A percentile compares a stretch with the other conserved stretches of the same genome.
Conservation (phyloP, 2,329 filamentous ascomycete genomes). For the Calonectria pseudoturangicola region DNA sequence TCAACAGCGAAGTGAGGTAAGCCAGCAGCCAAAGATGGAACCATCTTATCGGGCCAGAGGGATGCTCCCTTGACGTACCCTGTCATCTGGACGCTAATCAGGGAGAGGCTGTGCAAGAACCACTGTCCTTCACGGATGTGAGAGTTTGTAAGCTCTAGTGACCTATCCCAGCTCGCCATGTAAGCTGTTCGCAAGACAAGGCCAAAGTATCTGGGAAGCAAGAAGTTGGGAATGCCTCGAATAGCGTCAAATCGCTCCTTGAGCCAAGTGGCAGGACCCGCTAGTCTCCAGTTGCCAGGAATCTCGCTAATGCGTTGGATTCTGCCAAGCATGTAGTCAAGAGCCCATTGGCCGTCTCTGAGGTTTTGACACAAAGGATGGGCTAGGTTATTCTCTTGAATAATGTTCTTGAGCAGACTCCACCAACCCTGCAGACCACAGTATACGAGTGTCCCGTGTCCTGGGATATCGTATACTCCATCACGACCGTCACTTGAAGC, state of each 20-base stretch:
- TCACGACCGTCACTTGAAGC: constrained; percentile 87
- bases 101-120: constrained; percentile 90
- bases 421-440: constrained; percentile 99
- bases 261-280: constrained; percentile 84
- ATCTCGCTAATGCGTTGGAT: constrained; percentile 82
- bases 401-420: constrained; percentile 90
- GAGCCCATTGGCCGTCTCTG: constrained; percentile 91
- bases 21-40: constrained; percentile 92
- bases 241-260: constrained; percentile 90
- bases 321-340: constrained; percentile 90
- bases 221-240: constrained; percentile 88
- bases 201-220: constrained; percentile 94
- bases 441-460: constrained; percentile 90
- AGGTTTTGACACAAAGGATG: constrained; percentile 96
- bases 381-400: constrained; percentile 91
- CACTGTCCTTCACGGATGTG: constrained; percentile 88
- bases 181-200: constrained; percentile 92
- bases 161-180: constrained; percentile 85
- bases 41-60: constrained; percentile 88
- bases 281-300: constrained; percentile 77
- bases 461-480: constrained; percentile 92
- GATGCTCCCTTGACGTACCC: constrained; percentile 93
- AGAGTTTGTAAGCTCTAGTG: constrained; percentile 85
- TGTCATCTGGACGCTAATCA: constrained; percentile 94
- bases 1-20: constrained; percentile 94